Conservation (phyloP, 1,284 basidiomycete genomes). For the Apiotrichum mycotoxinovorans region DNA sequence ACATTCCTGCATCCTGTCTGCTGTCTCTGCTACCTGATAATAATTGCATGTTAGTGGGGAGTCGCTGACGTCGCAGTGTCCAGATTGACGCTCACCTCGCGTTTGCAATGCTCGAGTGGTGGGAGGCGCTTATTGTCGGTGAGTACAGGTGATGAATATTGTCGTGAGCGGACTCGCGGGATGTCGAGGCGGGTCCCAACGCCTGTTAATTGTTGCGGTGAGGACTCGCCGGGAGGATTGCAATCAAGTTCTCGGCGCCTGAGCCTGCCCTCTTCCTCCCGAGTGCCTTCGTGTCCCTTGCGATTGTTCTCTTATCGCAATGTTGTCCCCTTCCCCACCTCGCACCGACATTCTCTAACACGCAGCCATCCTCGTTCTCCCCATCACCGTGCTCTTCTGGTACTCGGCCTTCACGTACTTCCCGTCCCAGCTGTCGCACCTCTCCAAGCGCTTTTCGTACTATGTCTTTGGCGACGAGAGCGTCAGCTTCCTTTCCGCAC, state of each 20-base stretch:
- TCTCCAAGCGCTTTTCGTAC: conserved; percentile 47
- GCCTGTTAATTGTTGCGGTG: too few relatives aligned
- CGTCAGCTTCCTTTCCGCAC: conserved; percentile 9
- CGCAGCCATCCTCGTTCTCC: conserved; percentile 35
- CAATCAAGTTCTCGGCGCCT: too few relatives aligned
- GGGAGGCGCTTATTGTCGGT: conserved; percentile 47
- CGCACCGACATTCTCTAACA: neutral
- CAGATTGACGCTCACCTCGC: conserved; percentile 43
- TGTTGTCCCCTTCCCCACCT: too few relatives aligned
- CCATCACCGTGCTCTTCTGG: conserved; percentile 46
- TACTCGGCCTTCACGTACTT: conserved; percentile 47
- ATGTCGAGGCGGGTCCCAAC: too few relatives aligned
- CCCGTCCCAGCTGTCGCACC: conserved; percentile 45
- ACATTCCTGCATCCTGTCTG: too few relatives aligned
- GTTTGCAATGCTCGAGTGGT: conserved; percentile 47
- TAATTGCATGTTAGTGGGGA: neutral
- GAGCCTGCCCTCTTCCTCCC: too few relatives aligned
- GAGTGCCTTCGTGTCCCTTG: too few relatives aligned
- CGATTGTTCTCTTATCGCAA: too few relatives aligned
- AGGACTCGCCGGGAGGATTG: too few relatives aligned
- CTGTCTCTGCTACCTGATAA: too few relatives aligned
- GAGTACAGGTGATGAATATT: too few relatives aligned
- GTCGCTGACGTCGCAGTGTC: conserved; percentile 23
- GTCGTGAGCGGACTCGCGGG: too few relatives aligned
- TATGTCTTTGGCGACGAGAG: conserved; percentile 50